A percentile compares a stretch with the other conserved stretches of the same genome.
Conservation (phyloP, 2,329 filamentous ascomycete species). For the Fusarium torulosum region DNA sequence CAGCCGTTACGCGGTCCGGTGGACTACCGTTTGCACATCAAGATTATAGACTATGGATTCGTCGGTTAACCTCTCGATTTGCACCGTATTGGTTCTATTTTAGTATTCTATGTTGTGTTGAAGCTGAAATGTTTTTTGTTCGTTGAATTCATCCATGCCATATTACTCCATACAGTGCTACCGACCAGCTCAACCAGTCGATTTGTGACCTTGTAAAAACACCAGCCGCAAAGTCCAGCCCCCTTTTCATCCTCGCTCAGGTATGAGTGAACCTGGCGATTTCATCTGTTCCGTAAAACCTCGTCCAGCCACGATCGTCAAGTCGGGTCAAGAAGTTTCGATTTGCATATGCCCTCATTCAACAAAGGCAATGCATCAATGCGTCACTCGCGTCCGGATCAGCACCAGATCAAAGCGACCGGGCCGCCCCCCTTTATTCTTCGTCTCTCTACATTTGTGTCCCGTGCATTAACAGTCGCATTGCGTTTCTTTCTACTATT, state of each 20-base stretch:
- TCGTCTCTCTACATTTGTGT: slow-evolving; percentile 21
- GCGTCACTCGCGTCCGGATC: slow-evolving; percentile 34
- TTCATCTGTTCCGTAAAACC: slow-evolving; percentile 23
- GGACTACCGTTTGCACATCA: slow-evolving; percentile 1
- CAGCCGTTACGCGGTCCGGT: slow-evolving; percentile 2
- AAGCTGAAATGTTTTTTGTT: slow-evolving; percentile 37
- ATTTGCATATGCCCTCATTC: slow-evolving; percentile 24
- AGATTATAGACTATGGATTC: slow-evolving; percentile 12
- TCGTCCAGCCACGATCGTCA: slow-evolving; percentile 26
- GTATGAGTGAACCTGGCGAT: slow-evolving; percentile 22
- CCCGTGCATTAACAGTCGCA: slow-evolving; percentile 30
- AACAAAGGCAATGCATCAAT: slow-evolving; percentile 38
- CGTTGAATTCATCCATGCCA: slow-evolving; percentile 41
- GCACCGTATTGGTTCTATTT: slow-evolving; percentile 35
- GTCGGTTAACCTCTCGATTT: slow-evolving; percentile 11
- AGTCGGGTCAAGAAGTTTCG: slow-evolving; percentile 19
- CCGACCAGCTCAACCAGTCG: slow-evolving; percentile 36
- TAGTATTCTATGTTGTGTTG: slow-evolving; percentile 40
- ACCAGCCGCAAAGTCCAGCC: slow-evolving; percentile 42
- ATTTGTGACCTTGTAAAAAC: slow-evolving; percentile 26
- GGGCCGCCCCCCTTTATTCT: slow-evolving; percentile 40
- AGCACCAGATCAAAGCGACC: slow-evolving; percentile 27
- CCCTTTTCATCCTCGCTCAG: slow-evolving; percentile 35
- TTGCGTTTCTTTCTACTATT: slow-evolving; percentile 31
- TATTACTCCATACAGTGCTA: slow-evolving; percentile 42